Conservation (phyloP, 1,139 yeast species). For the Wickerhamiella pararugosa region DNA sequence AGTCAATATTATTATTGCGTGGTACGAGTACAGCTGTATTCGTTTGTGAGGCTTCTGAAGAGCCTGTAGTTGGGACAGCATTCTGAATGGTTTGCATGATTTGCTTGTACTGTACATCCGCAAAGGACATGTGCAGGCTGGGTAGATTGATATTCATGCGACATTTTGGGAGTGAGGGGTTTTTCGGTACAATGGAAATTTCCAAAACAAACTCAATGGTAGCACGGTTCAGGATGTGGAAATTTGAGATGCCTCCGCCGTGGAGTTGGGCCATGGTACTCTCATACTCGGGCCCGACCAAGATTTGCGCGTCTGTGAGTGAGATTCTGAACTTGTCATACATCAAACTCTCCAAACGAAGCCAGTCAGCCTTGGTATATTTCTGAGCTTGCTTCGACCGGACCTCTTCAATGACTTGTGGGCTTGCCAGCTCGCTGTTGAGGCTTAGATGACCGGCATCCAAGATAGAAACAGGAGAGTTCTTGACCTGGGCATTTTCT, state of each 20-base stretch:
- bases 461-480: conserved; percentile 77
- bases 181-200: conserved; percentile 71
- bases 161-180: conserved; percentile 54
- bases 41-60: too few relatives aligned
- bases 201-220: conserved; percentile 62
- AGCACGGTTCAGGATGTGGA: conserved; percentile 55
- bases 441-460: conserved; percentile 96
- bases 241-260: neutral
- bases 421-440: conserved; percentile 65
- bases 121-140: conserved; percentile 48
- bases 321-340: conserved; percentile 72
- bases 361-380: conserved; percentile 63
- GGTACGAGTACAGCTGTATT: too few relatives aligned
- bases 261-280: conserved; percentile 44
- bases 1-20: too few relatives aligned
- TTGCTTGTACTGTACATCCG: conserved; percentile 82
- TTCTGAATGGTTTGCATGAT: conserved; percentile 62
- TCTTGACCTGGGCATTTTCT: conserved; percentile 59
- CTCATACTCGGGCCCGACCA: conserved; percentile 71
- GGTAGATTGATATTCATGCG: conserved; percentile 76
- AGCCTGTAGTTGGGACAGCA: conserved; percentile 38
- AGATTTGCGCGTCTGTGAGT: conserved; percentile 73
- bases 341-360: conserved; percentile 58
- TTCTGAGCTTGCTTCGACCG: conserved; percentile 47
- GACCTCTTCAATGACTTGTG: conserved; percentile 51